Percentiles rank a stretch among this genome's conserved stretches.
These are phyloP conservation scores for Lipomyces lipofer DNA, from an alignment of 805 yeast species.

Conservation along the genomic window DNA sequence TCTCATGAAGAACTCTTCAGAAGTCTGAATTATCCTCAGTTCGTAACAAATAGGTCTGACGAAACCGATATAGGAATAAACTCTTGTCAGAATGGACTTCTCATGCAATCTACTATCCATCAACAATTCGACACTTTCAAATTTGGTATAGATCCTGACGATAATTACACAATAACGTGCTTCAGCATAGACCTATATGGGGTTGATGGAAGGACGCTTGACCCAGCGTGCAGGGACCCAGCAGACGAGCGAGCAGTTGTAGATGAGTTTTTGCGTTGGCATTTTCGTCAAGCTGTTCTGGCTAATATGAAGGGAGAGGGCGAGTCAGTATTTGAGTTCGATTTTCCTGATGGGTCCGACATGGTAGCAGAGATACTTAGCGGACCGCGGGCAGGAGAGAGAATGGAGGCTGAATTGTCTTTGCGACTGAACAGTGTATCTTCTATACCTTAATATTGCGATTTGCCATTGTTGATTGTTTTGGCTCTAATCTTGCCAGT, in stretches of 20 bases:
- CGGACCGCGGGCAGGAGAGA: not conserved
- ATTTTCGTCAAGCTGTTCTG: not conserved
- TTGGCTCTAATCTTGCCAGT: not conserved
- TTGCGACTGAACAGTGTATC: not conserved
- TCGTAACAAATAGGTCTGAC: not conserved
- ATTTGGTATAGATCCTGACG: not conserved
- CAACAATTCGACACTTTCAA: not conserved
- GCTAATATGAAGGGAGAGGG: not conserved
- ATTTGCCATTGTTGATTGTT: not conserved
- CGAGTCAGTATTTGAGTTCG: constrained; percentile 1
- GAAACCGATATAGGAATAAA: not conserved
- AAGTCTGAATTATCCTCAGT: not conserved
- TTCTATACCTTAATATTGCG: not conserved
- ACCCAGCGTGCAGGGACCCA: not conserved
- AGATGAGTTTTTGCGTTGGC: not conserved
- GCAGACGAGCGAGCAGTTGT: not conserved
- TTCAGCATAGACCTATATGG: not conserved
- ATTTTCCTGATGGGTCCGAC: not conserved
- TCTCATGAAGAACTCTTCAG: not conserved
- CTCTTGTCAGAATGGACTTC: not conserved
- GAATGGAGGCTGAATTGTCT: not conserved
- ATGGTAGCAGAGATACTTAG: not conserved
- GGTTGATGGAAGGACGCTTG: not conserved
- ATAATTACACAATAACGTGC: not conserved
- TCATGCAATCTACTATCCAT: not conserved